Base-by-base conservation (phyloP, 192 early-diverging fungal genomes). In the Coemansia sp. region DNA sequence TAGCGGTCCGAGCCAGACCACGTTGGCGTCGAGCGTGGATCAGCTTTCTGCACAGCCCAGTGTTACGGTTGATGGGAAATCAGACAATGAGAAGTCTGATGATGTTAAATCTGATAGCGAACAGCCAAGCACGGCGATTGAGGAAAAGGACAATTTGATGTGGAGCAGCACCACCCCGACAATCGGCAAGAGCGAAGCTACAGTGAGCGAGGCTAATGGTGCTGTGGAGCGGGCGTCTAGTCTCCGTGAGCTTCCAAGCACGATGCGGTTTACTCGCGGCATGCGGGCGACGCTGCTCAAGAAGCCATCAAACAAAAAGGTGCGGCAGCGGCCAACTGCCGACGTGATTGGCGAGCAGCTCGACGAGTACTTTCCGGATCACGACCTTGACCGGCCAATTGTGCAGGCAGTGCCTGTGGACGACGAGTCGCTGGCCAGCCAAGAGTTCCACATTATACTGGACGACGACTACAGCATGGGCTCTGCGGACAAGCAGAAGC, bases 311-410 rank as follows among this genome's bases (percentile, higher is more conserved):
- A 74, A 49, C 37, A 29, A 45, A 9, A 47, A 27, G 17, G 53
- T 19, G 58, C 67, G 47, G 11, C 72, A 82, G 25, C 80, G 90
- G 16, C 91, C 91, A 7, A 85, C 88, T 0, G 71, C 87, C 3
- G 88, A 90, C 26, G 82, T 84, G 39, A 83, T 92, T 52, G 83
- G 81, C 22, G 83, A 89, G 49, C 83, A 91, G 59, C 74, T 91
- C 54, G 88, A 89, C 41, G 75, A 85, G 63, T 92, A 87, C 62
- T 88, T 92, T 63, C 89, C 89, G 23, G 85, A 77, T n/a, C 87
- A 91, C 48, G 88, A 92, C 59, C 67, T 92, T 49, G 91, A 92
- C 61, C 77, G 83, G 49, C 87, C 84, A n/a, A 89, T 91, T 53
- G 78, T 87, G 16, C 86, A 87, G 67, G 55, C 74, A 5, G 68